Base-by-base conservation (phyloP, 805 yeast species). In the Pichia californica region DNA sequence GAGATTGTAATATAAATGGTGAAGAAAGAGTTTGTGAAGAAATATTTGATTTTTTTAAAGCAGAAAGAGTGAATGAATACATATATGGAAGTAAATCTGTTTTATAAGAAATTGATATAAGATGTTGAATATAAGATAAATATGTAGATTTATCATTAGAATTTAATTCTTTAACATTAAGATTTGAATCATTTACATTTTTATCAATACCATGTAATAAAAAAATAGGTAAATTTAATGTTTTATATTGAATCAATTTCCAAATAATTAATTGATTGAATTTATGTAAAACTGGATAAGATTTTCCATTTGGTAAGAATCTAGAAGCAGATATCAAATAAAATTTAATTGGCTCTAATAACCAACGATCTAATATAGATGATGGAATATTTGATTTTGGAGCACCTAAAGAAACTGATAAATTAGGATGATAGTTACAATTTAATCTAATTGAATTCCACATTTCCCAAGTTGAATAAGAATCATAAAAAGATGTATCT, bases 321-420 rank as follows among this genome's bases (percentile, higher is more conserved):
- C 76, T 65, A 3, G 78, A 67, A 2, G 77, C 70, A 0, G 85
- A 74, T 4, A 82, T 54, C 34, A 81, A 57, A 16, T 81, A 63
- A 56, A 77, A 73, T 6, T 75, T 67, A 1, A 83, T 73, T 0
- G 88, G 88, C 58, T 83, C 89, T 21, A 81, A 67, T 43, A 76
- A 59, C 89, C 89, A 83, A 43, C 88, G 63, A 20, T 74, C 68
- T 3, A 77, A 53, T 3, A 80, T 76, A 42, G 57, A 56, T 4
- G 63, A 63, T 2, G 83, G 81, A 1, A 76, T 71, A 40, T 67
- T 67, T 30, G 69, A 68, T 44, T 79, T 79, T 27, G 95, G 89
- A 19, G 88, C 72, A 30, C 82, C 93, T 29, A 84, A 66, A 5
- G 87, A 85, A 42, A 88, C 79, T n/a, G 86, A 79, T 40, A 83